Base-by-base conservation (phyloP, 2,329 filamentous ascomycete genomes). In the Cercospora canescens region DNA sequence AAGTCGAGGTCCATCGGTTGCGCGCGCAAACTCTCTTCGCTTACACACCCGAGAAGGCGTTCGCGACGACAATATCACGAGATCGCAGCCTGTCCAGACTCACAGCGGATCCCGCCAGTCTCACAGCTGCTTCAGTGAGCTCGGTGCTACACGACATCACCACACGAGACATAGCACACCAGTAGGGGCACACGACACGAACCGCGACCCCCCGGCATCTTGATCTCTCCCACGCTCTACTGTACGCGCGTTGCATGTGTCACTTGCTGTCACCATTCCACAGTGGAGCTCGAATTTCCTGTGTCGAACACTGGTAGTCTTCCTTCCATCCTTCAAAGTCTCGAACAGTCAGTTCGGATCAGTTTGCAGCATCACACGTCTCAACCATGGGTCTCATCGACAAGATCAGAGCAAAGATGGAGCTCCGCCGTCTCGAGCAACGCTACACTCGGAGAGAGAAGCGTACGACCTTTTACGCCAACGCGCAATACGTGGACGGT, bases 381-480 rank as follows among this genome's bases (percentile, higher is more conserved):
- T n/a, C 34, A 64, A 75, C 57, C 35, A 88, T 90, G 81, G 87
- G 87, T 61, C 86, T 96, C 26, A 83, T 95, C 64, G 91, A 94
- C 76, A 89, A 91, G 57, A 86, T 96, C 69, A 89, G 90, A 69
- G 83, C 85, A 62, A 94, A 94, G 81, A 87, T 96, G 75, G 93
- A 98, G 84, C 88, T 98, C 76, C 95, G 96, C 85, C 92, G 93
- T 58, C 89, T 98, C 72, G 94, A 98, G 83, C 91, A 97, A 83
- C 91, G 93, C 74, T 98, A 98, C 84, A 96, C 94, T 60, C 91
- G 91, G 75, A 91, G 93, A 78, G 93, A 94, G 75, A 92, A 94
- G 73, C 92, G 94, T 78, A 94, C 89, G 62, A 95, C 92, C 67
- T 97, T 96, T 79, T 89, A 91, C 76, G 93, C 91, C 76, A 93